Base-by-base conservation (phyloP, 2,329 filamentous ascomycete species). In the Colletotrichum melonis region DNA sequence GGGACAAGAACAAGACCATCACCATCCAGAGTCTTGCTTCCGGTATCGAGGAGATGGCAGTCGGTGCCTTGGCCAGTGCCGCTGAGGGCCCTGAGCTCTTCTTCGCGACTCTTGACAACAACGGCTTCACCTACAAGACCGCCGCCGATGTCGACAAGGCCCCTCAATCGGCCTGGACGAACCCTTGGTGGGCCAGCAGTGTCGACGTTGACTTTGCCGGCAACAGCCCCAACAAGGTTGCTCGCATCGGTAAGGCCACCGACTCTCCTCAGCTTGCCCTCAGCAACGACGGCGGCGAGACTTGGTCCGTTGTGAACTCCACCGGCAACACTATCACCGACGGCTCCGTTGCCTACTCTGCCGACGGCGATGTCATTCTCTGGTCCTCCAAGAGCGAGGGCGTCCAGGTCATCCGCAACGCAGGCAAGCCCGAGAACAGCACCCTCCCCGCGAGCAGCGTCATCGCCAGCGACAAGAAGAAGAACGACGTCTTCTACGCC, bases 391-490 rank as follows among this genome's bases (percentile, higher is more conserved):
- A 80, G 1, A 80, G 79, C 24, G 80, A 78, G 42, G 82, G 85
- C 14, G 85, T 88, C 5, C 78, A 86, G 63, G 81, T 83, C 60
- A 87, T 85, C 1, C 79, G 83, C 59, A 78, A 83, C 71, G 79
- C 85, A 72, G 79, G 78, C 14, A 78, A 80, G 4, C 90, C 90
- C 76, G 79, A 82, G 3, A 76, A 84, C 1, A 84, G 90, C 1
- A 81, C 82, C 54, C 78, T 89, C 0, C 84, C 87, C 1, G 80
- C 83, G 0, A 81, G 81, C 9, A 85, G 88, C 0, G 81, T 85
- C 5, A 85, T 91, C 63, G 88, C 88, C 6, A 85, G 87, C 9
- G 89, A 91, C 78, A 90, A 88, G 80, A 82, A 84, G 63, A 84
- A 88, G 58, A 86, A 85, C 62, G 84, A 84, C 12, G 82, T 86